phyloP scores from a whole-genome alignment of 148 eudicot species.

The Silene latifolia region DNA sequence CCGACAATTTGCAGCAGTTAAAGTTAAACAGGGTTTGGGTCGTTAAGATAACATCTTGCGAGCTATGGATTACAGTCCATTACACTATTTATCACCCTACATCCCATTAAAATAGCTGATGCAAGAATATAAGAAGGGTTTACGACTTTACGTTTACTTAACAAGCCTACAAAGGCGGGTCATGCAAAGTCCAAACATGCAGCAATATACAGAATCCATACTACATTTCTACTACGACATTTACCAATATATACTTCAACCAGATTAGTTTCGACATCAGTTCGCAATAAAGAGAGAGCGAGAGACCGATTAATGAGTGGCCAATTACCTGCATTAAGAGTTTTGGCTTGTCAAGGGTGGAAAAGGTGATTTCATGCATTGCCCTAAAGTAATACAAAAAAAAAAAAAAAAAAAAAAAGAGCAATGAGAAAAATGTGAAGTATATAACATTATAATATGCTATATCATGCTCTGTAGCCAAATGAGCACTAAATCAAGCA shows the following conservation, averaged over 20 bases:
- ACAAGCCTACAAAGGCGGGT: background rate
- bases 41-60: background rate
- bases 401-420: too few relatives aligned
- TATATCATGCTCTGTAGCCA: background rate
- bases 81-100: background rate
- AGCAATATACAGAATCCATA: background rate
- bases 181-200: background rate
- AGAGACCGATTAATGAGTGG: background rate
- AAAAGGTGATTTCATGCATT: constrained; percentile 73
- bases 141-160: too few relatives aligned
- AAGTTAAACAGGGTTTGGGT: background rate
- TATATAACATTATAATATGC: background rate
- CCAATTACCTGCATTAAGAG: constrained; percentile 68
- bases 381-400: constrained; percentile 42
- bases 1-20: background rate
- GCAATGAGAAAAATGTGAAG: background rate
- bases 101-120: too few relatives aligned
- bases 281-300: background rate
- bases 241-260: background rate
- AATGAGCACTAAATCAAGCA: background rate
- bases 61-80: too few relatives aligned
- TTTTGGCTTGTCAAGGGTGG: constrained; percentile 80
- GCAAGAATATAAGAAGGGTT: background rate
- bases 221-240: background rate
- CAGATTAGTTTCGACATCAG: background rate